phyloP scores from a whole-genome alignment of 2,329 filamentous ascomycete species.

The Fusarium nelsonii region DNA sequence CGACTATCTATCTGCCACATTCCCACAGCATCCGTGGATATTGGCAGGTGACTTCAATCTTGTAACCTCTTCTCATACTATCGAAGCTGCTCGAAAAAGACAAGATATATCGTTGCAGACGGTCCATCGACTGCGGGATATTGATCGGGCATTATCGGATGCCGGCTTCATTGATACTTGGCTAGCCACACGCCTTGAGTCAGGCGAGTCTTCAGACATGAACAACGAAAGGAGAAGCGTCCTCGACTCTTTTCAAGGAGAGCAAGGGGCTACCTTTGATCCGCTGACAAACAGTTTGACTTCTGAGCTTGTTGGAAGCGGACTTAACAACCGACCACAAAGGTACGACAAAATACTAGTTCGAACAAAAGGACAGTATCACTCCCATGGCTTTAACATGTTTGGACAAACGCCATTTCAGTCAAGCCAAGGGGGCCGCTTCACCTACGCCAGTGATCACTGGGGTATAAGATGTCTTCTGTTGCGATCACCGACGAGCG shows the following conservation, averaged over 20 bases:
- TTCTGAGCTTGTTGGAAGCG: slow-evolving; percentile 60
- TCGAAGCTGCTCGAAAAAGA: slow-evolving; percentile 64
- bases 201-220: slow-evolving; percentile 55
- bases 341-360: slow-evolving; percentile 74
- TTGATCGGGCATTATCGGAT: slow-evolving; percentile 62
- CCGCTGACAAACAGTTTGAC: slow-evolving; percentile 69
- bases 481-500: slow-evolving; percentile 16
- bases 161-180: slow-evolving; percentile 66
- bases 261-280: slow-evolving; percentile 75
- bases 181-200: slow-evolving; percentile 59
- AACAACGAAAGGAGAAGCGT: slow-evolving; percentile 44
- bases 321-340: slow-evolving; percentile 68
- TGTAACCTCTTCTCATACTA: slow-evolving; percentile 68
- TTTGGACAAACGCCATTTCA: slow-evolving; percentile 60
- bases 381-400: slow-evolving; percentile 62
- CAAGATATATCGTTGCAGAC: slow-evolving; percentile 66
- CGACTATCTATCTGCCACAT: slow-evolving; percentile 57
- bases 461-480: slow-evolving; percentile 67
- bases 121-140: slow-evolving; percentile 55
- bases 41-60: slow-evolving; percentile 76
- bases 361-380: slow-evolving; percentile 55
- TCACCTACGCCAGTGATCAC: slow-evolving; percentile 65
- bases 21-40: slow-evolving; percentile 63
- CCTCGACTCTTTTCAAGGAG: slow-evolving; percentile 64
- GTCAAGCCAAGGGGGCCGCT: not conserved